These are phyloP conservation scores for Mycena rebaudengoi DNA, from an alignment of 768 basidiomycete species.

Conservation along the genomic window DNA sequence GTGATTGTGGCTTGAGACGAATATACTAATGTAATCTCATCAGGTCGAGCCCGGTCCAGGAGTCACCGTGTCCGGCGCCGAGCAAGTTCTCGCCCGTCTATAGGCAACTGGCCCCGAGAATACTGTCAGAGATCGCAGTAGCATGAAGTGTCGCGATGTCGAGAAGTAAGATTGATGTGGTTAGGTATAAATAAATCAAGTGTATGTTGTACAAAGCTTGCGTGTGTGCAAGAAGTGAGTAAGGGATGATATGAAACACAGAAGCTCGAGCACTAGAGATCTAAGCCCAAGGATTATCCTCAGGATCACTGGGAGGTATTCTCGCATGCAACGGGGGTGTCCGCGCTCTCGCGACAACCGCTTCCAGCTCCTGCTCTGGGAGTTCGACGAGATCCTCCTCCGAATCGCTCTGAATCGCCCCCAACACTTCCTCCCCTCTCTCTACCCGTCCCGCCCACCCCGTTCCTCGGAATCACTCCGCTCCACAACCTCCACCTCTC, in stretches of 20 bases:
- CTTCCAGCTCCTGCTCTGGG: slow-evolving; percentile 29
- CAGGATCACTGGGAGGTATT: slow-evolving; percentile 42
- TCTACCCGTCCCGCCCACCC: slow-evolving; percentile 40
- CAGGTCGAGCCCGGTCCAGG: slow-evolving; percentile 60
- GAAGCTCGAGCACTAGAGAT: slow-evolving; percentile 13
- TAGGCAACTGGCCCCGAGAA: not conserved
- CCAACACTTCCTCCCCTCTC: slow-evolving; percentile 50
- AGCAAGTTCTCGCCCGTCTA: slow-evolving; percentile 56
- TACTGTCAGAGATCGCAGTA: slow-evolving; percentile 22
- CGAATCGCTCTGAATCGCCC: slow-evolving; percentile 38
- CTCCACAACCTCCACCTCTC: slow-evolving; percentile 53
- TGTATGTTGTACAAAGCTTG: too few species aligned
- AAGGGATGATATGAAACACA: not conserved
- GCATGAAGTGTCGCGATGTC: not conserved
- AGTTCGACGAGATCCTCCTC: slow-evolving; percentile 37
- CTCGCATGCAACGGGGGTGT: slow-evolving; percentile 59
- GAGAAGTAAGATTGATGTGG: not conserved
- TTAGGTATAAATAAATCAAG: not conserved
- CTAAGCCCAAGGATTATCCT: slow-evolving; percentile 70
- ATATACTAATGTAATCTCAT: slow-evolving; percentile 23
- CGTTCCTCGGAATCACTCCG: slow-evolving; percentile 31
- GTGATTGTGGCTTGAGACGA: not conserved
- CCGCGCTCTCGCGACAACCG: slow-evolving; percentile 39
- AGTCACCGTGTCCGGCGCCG: slow-evolving; percentile 66
- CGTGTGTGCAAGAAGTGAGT: too few species aligned